phyloP scores from a whole-genome alignment of 2,329 filamentous ascomycete genomes.

The Fusarium phyllophilum region DNA sequence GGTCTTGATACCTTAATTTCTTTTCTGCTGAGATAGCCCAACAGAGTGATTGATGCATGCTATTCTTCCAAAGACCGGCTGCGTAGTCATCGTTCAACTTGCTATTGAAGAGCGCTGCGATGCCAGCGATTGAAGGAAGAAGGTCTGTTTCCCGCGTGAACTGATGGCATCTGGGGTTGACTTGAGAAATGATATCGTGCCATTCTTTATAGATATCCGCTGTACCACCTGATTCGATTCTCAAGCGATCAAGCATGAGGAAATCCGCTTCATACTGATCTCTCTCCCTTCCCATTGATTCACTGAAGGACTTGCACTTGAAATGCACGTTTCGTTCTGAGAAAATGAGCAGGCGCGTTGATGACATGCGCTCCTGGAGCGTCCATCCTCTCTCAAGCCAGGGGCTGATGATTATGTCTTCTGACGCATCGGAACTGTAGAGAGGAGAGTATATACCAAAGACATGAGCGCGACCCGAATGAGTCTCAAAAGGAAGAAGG shows the following conservation, averaged over 20 bases:
- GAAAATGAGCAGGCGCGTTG: neutral
- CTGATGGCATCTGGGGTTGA: rapidly evolving
- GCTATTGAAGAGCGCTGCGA: neutral
- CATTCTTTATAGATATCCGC: neutral
- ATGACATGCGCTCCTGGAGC: neutral
- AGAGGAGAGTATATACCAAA: neutral
- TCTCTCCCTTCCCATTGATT: neutral
- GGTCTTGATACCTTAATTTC: neutral
- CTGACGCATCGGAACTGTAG: too few species aligned
- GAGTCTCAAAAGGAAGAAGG: rapidly evolving
- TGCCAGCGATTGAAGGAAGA: neutral
- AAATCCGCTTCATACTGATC: too few species aligned
- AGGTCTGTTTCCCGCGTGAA: neutral
- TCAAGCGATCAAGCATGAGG: neutral
- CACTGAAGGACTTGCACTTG: rapidly evolving
- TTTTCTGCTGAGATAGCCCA: neutral
- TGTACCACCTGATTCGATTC: neutral
- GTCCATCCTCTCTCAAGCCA: neutral
- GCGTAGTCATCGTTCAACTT: neutral
- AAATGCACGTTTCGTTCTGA: rapidly evolving
- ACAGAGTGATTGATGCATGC: neutral
- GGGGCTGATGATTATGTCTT: neutral
- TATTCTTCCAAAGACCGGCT: neutral
- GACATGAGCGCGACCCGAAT: rapidly evolving
- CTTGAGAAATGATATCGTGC: rapidly evolving